Percentiles rank a stretch among this genome's conserved stretches.
Conservation (phyloP, 257 asterid species). For the Eustoma russellianum region DNA sequence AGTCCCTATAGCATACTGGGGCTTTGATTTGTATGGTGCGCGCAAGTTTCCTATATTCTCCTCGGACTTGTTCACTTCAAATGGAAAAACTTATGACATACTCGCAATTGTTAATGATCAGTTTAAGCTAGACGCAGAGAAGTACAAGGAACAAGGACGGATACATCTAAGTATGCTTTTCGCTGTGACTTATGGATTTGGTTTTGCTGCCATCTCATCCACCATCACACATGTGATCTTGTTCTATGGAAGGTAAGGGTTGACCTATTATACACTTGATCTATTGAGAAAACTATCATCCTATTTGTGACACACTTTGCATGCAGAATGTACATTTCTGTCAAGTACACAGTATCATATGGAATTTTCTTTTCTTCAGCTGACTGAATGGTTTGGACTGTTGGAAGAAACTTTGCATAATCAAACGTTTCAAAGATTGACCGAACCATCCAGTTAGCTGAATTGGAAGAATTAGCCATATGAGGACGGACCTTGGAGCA, state of each 20-base stretch:
- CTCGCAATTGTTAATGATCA: slow-evolving; percentile 65
- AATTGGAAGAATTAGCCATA: too few relatives aligned
- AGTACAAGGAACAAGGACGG: slow-evolving; percentile 57
- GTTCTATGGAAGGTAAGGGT: slow-evolving; percentile 77
- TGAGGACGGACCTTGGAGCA: too few relatives aligned
- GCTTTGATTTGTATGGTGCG: slow-evolving; percentile 60
- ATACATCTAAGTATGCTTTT: slow-evolving; percentile 79
- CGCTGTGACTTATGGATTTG: slow-evolving; percentile 76
- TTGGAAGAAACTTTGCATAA: too few relatives aligned
- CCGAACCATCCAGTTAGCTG: too few relatives aligned
- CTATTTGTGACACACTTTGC: too few relatives aligned
- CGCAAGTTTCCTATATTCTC: slow-evolving; percentile 73
- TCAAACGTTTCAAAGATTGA: too few relatives aligned
- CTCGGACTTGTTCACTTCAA: slow-evolving; percentile 68
- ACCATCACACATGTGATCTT: slow-evolving; percentile 69
- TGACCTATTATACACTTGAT: too few relatives aligned
- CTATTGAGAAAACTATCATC: too few relatives aligned
- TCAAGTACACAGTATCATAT: too few relatives aligned
- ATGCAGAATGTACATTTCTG: too few relatives aligned
- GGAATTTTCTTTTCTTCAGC: too few relatives aligned
- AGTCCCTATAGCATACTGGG: slow-evolving; percentile 73
- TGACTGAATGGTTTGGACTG: too few relatives aligned
- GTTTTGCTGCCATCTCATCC: slow-evolving; percentile 89
- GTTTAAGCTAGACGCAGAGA: slow-evolving; percentile 60
- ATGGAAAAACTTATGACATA: slow-evolving; percentile 69